A percentile compares a stretch with the other conserved stretches of the same genome.
phyloP scores from a whole-genome alignment of 208 protist species.

The Leptomonas pyrrhocoris region DNA sequence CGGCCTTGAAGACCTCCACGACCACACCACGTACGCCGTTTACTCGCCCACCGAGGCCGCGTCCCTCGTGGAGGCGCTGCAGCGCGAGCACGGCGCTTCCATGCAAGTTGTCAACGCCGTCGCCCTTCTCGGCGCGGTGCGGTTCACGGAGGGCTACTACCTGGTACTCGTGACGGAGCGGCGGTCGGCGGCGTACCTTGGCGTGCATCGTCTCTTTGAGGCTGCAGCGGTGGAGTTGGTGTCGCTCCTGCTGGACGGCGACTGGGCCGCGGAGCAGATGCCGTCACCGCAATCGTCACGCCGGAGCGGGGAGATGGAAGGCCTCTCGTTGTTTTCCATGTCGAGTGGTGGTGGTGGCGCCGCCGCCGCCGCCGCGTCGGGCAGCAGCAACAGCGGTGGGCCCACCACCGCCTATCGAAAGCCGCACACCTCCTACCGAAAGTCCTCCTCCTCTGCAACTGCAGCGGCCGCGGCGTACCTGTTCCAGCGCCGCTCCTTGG shows the following conservation, averaged over 20 bases:
- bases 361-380: background rate
- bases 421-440: background rate
- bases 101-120: conserved; percentile 31
- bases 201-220: conserved; percentile 90
- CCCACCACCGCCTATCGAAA: background rate
- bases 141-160: conserved; percentile 94
- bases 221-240: conserved; percentile 78
- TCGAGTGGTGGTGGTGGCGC: background rate
- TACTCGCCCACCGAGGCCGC: conserved; percentile 44
- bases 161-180: conserved; percentile 86
- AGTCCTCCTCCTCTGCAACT: background rate
- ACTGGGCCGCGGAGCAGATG: conserved; percentile 15
- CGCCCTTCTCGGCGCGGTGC: conserved; percentile 85
- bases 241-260: conserved; percentile 37
- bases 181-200: conserved; percentile 82
- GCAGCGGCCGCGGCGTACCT: conserved; percentile 21
- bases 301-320: background rate
- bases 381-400: background rate
- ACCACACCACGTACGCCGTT: conserved; percentile 24
- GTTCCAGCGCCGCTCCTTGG: conserved; percentile 30
- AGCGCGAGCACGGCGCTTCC: conserved; percentile 25
- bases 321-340: background rate
- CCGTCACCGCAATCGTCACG: conserved; percentile 7
- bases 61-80: conserved; percentile 36
- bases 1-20: conserved; percentile 27